Conservation (phyloP, 2,329 filamentous ascomycete genomes). For the Hypoxylon sp. region DNA sequence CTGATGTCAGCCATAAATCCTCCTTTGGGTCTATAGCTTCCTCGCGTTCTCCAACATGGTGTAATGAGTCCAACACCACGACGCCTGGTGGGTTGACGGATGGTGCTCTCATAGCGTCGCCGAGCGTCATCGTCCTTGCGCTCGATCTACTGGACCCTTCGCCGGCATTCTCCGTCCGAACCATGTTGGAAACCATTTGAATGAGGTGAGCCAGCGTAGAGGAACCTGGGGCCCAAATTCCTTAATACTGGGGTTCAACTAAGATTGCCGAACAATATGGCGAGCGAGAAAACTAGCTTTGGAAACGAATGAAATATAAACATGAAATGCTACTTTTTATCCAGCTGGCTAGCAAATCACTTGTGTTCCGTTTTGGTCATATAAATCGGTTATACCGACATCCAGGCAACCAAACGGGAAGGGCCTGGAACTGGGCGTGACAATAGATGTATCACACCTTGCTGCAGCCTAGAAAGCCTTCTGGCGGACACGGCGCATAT, state of each 20-base stretch:
- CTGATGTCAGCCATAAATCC: constrained; percentile 66
- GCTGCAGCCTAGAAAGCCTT: constrained; percentile 7
- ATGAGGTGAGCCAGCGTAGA: constrained; percentile 7
- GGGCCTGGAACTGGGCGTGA: constrained; percentile 13
- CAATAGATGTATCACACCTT: constrained; percentile 23
- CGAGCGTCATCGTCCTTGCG: constrained; percentile 52
- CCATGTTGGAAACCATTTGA: constrained; percentile 11
- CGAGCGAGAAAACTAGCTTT: constrained; percentile 2
- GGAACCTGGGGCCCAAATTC: background rate
- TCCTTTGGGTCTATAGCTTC: constrained; percentile 59
- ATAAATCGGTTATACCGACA: constrained; percentile 30
- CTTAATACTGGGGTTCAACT: background rate
- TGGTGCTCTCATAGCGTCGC: constrained; percentile 60
- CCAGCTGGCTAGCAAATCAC: constrained; percentile 9
- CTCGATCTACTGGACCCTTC: constrained; percentile 30
- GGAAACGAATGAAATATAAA: constrained; percentile 17
- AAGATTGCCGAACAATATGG: constrained; percentile 14
- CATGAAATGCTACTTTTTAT: constrained; percentile 12
- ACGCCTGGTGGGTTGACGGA: constrained; percentile 57
- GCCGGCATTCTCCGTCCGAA: constrained; percentile 18
- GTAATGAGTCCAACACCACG: constrained; percentile 57
- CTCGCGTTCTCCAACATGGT: constrained; percentile 52
- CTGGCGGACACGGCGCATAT: constrained; percentile 20
- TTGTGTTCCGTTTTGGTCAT: constrained; percentile 21
- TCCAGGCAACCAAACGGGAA: constrained; percentile 23